Evolutionary conservation across 371 early-diverging fungal species (phyloP).

Genomic region (Aphelidium insulamus): DNA sequence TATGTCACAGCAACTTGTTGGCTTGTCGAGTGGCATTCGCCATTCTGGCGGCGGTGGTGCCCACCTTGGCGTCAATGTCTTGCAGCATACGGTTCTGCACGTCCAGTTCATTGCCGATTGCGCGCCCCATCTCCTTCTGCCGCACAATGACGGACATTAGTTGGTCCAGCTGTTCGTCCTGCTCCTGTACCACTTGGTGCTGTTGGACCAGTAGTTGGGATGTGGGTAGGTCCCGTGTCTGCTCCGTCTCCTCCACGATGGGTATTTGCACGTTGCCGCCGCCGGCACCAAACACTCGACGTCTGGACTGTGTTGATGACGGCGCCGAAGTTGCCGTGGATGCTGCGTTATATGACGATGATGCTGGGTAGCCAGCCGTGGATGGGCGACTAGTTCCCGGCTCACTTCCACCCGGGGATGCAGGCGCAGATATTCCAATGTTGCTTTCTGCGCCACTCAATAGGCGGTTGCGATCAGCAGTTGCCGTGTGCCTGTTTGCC

Average conservation of each 20-base stretch:
- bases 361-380: too few relatives aligned
- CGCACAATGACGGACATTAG: slow-evolving; percentile 42
- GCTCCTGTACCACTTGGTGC: slow-evolving; percentile 42
- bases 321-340: too few relatives aligned
- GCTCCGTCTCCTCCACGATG: slow-evolving; percentile 34
- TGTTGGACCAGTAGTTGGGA: slow-evolving; percentile 47
- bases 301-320: too few relatives aligned
- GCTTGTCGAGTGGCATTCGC: slow-evolving; percentile 46
- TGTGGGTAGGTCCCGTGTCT: slow-evolving; percentile 47
- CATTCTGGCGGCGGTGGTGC: slow-evolving; percentile 44
- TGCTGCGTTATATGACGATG: too few relatives aligned
- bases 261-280: slow-evolving; percentile 4
- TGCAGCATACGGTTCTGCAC: slow-evolving; percentile 56
- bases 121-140: slow-evolving; percentile 57
- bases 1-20: too few relatives aligned
- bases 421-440: too few relatives aligned
- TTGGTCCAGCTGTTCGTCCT: slow-evolving; percentile 49
- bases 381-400: too few relatives aligned
- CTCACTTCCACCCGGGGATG: too few relatives aligned
- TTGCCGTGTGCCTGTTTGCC: too few relatives aligned
- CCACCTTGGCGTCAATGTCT: slow-evolving; percentile 54
- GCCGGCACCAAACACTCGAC: slow-evolving; percentile 41
- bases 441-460: too few relatives aligned
- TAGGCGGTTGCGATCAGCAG: too few relatives aligned
- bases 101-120: slow-evolving; percentile 67